phyloP scores from a whole-genome alignment of 192 early-diverging fungal genomes.

The Coemansia reversa region DNA sequence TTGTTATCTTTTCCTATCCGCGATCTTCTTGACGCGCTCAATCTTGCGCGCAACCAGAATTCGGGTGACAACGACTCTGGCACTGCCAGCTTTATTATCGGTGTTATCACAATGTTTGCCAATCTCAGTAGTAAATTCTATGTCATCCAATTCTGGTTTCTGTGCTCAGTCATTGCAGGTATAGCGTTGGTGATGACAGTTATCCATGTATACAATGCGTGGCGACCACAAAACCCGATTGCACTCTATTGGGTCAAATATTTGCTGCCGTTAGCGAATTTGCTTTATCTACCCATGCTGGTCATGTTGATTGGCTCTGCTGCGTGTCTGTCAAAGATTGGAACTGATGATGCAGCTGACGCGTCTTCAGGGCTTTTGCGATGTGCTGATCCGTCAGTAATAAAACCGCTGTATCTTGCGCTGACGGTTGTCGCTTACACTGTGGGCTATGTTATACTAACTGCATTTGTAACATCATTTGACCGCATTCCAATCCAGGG shows the following conservation, averaged over 20 bases:
- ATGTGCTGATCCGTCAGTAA: conserved; percentile 56
- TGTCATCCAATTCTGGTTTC: conserved; percentile 55
- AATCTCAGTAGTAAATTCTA: conserved; percentile 51
- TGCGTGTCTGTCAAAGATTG: conserved; percentile 52
- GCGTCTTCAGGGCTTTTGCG: conserved; percentile 45
- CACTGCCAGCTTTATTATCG: conserved; percentile 50
- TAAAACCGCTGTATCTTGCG: conserved; percentile 60
- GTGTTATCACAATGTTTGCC: conserved; percentile 52
- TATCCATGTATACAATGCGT: conserved; percentile 45
- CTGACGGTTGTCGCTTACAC: conserved; percentile 62
- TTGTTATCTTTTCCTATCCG: conserved; percentile 74
- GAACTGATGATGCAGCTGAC: conserved; percentile 27
- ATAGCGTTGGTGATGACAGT: conserved; percentile 26
- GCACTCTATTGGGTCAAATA: conserved; percentile 57
- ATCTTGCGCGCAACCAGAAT: conserved; percentile 19
- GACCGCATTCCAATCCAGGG: conserved; percentile 66
- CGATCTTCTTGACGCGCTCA: conserved; percentile 62
- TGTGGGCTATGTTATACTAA: conserved; percentile 63
- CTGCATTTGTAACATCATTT: conserved; percentile 69
- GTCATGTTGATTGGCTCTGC: conserved; percentile 58
- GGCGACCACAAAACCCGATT: conserved; percentile 38
- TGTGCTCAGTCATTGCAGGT: conserved; percentile 38
- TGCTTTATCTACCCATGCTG: conserved; percentile 58
- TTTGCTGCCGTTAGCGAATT: conserved; percentile 51
- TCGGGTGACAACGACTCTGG: conserved; percentile 13